A percentile compares a stretch with the other conserved stretches of the same genome.
Evolutionary conservation across 768 basidiomycete genomes (phyloP).

Genomic region (Termitomyces sp.): DNA sequence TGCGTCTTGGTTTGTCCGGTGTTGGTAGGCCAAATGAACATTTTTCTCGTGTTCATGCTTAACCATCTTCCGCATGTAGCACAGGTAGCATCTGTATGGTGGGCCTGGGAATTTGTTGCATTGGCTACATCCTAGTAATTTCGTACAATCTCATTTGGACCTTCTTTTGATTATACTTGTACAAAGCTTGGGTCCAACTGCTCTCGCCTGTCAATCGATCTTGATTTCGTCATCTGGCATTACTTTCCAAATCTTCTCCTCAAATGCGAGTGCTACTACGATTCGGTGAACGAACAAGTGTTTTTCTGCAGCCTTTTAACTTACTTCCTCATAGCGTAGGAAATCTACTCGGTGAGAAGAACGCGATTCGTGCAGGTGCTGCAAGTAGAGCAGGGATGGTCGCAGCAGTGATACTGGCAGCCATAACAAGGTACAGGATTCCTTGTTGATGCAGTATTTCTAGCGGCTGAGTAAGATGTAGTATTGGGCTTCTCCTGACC

Average conservation of each 20-base stretch:
- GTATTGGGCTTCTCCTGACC: neutral
- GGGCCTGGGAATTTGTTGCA: neutral
- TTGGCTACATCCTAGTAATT: neutral
- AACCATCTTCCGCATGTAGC: slow-evolving; percentile 23
- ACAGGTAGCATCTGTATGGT: slow-evolving; percentile 37
- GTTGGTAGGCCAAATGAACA: slow-evolving; percentile 38
- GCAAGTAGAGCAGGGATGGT: slow-evolving; percentile 50
- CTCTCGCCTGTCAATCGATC: neutral
- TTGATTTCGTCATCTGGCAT: slow-evolving; percentile 30
- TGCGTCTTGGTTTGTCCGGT: slow-evolving; percentile 61
- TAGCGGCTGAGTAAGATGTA: neutral
- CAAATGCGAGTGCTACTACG: slow-evolving; percentile 73
- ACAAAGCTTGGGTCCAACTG: neutral
- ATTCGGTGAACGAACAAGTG: slow-evolving; percentile 50
- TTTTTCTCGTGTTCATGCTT: neutral
- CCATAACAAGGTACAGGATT: neutral
- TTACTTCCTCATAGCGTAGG: slow-evolving; percentile 1
- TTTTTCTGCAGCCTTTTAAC: neutral
- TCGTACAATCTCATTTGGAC: no score
- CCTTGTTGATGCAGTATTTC: neutral
- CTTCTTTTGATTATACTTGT: neutral
- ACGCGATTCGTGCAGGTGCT: slow-evolving; percentile 3
- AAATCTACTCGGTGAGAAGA: slow-evolving; percentile 11
- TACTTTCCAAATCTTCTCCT: slow-evolving; percentile 77
- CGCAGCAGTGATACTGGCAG: slow-evolving; percentile 21